Evolutionary conservation across 495 filamentous ascomycete species (phyloP), one percentile per base, ranked within the genome.

Genomic region (Trichoderma asperelloides): DNA sequence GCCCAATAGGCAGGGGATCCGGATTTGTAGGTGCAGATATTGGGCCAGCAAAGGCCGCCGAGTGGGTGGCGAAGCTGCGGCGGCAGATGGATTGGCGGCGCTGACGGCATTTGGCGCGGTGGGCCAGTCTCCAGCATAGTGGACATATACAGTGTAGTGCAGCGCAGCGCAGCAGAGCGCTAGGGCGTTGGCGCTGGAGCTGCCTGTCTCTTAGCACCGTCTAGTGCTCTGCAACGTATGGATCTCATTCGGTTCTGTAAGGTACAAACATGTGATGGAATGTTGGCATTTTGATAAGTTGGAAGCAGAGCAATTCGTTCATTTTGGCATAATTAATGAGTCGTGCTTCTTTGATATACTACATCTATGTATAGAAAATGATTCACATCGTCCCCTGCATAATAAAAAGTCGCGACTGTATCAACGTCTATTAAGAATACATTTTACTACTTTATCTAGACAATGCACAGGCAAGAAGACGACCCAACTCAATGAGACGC

Each of bases 341-440:
- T n/a, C n/a, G n/a, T n/a, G n/a, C n/a, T n/a, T n/a, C n/a, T n/a
- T n/a, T n/a, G n/a, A n/a, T n/a, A n/a, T n/a, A n/a, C n/a, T n/a
- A n/a, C n/a, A n/a, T n/a, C n/a, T n/a, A n/a, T n/a, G n/a, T n/a
- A n/a, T n/a, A n/a, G n/a, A n/a, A n/a, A n/a, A n/a, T n/a, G n/a
- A n/a, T n/a, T n/a, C n/a, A n/a, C n/a, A n/a, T n/a, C 43, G 2
- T 13, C 3, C 43, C 2, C 43, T 45, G 11, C 43, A 45, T 12
- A 12, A 2, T 15, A 45, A 12, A 3, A 2, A 3, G 55, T 43
- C 18, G 62, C 62, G 40, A n/a, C 49, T 49, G 49, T 62, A 66
- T 60, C 27, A 41, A 62, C 65, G 37, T 66, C 49, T 62, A 66
- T 55, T 66, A 55, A 66, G n/a, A 66, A 66, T 66, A 66, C 65